phyloP scores from a whole-genome alignment of 2,329 filamentous ascomycete genomes.

The Pyrenochaeta sp. region DNA sequence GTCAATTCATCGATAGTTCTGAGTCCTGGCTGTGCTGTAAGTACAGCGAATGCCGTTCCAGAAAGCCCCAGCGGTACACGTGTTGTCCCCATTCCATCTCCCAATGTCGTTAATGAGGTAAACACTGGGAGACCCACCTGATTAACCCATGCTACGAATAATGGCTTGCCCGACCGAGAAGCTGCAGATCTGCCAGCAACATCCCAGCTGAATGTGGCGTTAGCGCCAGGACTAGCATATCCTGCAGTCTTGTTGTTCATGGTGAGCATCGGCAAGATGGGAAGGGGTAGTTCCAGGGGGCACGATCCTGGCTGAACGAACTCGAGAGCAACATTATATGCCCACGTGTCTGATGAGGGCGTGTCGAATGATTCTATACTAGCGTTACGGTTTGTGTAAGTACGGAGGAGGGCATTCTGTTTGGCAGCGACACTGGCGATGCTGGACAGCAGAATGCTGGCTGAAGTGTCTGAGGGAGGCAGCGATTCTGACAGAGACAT shows the following conservation, averaged over 20 bases:
- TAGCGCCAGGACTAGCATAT: background rate
- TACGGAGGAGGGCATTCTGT: slow-evolving; percentile 6
- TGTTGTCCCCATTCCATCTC: slow-evolving; percentile 1
- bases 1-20: slow-evolving; percentile 4
- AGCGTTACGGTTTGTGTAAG: slow-evolving; percentile 1
- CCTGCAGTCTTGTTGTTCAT: slow-evolving; percentile 2
- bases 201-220: slow-evolving; percentile 2
- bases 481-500: slow-evolving; percentile 7
- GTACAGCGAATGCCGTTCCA: slow-evolving; percentile 10
- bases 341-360: slow-evolving; percentile 6
- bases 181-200: slow-evolving; percentile 1
- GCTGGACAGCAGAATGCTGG: slow-evolving; percentile 7
- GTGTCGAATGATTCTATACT: slow-evolving; percentile 10
- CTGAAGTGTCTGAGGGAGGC: slow-evolving; percentile 4
- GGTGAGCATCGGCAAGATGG: slow-evolving; percentile 5
- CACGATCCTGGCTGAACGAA: slow-evolving; percentile 7
- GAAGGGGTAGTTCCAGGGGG: slow-evolving; percentile 6
- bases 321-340: slow-evolving; percentile 8
- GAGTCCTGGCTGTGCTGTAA: slow-evolving; percentile 4
- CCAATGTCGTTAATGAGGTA: background rate
- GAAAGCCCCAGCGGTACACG: slow-evolving; percentile 2
- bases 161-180: background rate
- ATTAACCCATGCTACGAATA: slow-evolving; percentile 5
- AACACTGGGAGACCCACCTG: slow-evolving; percentile 5
- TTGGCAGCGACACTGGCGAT: slow-evolving; percentile 10